Base-by-base conservation (phyloP, 495 filamentous ascomycete species). In the Aspergillus sclerotioniger region DNA sequence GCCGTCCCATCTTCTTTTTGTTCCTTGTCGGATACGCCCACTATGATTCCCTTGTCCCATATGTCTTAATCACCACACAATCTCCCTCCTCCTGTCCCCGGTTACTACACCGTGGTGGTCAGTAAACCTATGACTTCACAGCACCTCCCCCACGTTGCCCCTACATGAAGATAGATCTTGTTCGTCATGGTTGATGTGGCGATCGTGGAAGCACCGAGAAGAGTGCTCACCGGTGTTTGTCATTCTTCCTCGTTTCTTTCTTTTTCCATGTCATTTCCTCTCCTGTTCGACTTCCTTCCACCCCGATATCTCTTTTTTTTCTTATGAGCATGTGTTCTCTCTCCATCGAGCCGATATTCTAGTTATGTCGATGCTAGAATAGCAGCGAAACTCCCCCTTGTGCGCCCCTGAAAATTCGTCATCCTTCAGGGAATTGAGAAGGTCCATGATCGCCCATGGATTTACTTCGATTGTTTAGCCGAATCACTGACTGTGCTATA, bases 241-340 rank as follows among this genome's bases (percentile, higher is more conserved):
- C 53, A 62, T 62, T 50, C 57, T 61, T 59, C 44, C 56, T 63
- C 62, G n/a, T 61, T 50, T 65, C 20, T 46, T 54, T 50, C 33
- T 37, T 31, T 35, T 58, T 47, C 49, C 46, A 49, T 53, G 51
- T 17, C 29, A 6, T 58, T 50, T 54, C 55, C 41, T 62, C 15
- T 43, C 55, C 20, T 54, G 51, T 52, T 46, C 54, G 43, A 43
- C 32, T 39, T 57, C 48, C 52, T 57, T 53, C 13, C 28, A 5
- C 47, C 8, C 31, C 13, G 13, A n/a, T 16, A 6, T 31, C 47
- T 9, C 28, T 32, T 16, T 29, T 32, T 25, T 32, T 50, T 32
- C 47, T 32, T 25, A 2, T 20, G 28, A 15, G 17, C 3, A 31
- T 17, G 12, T 7, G 3, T 15, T 16, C 25, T 1, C 13, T 33